phyloP scores from a whole-genome alignment of 441 rosid genomes.

The Populus trichocarpa region DNA sequence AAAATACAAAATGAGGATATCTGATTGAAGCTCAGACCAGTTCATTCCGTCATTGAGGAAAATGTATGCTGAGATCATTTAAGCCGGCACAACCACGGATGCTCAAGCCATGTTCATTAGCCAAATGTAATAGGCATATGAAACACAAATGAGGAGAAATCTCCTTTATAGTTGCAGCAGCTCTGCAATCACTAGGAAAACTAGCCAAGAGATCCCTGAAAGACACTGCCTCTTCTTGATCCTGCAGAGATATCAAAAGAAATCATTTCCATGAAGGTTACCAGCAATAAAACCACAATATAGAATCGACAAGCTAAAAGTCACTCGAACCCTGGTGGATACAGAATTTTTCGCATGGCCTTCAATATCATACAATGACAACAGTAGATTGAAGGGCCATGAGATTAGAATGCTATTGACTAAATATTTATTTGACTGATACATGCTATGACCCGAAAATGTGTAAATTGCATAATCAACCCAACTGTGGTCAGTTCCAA shows the following conservation, averaged over 20 bases:
- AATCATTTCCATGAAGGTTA: background rate
- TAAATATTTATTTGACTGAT: no score
- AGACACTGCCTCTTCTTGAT: slow-evolving; percentile 41
- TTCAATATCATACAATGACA: no score
- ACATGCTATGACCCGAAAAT: no score
- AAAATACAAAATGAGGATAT: background rate
- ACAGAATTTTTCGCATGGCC: no score
- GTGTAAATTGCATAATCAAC: no score
- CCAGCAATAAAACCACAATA: background rate
- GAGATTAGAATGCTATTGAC: no score
- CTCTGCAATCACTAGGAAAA: slow-evolving; percentile 71
- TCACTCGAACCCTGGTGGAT: no score
- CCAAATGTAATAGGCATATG: slow-evolving; percentile 87
- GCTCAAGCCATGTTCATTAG: slow-evolving; percentile 80
- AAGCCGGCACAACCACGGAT: slow-evolving; percentile 47
- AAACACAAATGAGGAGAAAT: slow-evolving; percentile 93
- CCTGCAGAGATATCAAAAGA: slow-evolving; percentile 20
- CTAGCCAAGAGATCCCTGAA: slow-evolving; percentile 63
- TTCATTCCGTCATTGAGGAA: slow-evolving; percentile 17
- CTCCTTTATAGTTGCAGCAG: slow-evolving; percentile 55
- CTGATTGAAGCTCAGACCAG: background rate
- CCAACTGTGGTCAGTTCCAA: no score
- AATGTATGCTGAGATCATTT: slow-evolving; percentile 63
- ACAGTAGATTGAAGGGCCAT: no score
- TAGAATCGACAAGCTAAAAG: no score